Conservation (phyloP, 129 eudicot species). For the Artemisia tridentata region DNA sequence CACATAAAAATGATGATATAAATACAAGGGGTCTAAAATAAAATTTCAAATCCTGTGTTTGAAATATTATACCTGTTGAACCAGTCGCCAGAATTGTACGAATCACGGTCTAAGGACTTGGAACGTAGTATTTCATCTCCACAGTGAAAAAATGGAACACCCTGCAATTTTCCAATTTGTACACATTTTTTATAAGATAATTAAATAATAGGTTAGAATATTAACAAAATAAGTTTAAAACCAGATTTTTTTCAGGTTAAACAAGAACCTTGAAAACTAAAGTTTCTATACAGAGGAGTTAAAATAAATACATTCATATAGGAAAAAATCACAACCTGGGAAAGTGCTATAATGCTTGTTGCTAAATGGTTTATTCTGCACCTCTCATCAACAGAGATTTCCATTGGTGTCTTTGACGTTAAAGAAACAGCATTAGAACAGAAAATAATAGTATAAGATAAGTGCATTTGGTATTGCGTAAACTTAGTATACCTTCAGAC, state of each 20-base stretch:
- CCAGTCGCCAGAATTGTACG: constrained; percentile 92
- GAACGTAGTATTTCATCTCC: constrained; percentile 98
- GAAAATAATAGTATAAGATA: not conserved
- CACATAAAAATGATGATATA: not conserved
- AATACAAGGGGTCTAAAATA: not conserved
- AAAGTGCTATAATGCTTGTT: constrained; percentile 82
- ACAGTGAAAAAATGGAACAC: constrained; percentile 88
- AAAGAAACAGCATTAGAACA: constrained; percentile 20
- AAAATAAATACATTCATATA: not conserved
- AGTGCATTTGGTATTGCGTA: not conserved
- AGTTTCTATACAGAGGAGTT: not conserved
- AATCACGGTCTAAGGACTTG: constrained; percentile 90
- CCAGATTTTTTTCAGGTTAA: not conserved
- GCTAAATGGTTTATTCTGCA: constrained; percentile 93
- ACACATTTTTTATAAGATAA: constrained; percentile 4
- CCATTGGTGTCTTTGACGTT: constrained; percentile 60
- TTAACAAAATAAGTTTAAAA: not conserved
- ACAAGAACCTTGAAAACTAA: not conserved
- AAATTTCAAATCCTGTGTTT: not conserved
- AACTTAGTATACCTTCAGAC: constrained; percentile 64
- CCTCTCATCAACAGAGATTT: constrained; percentile 71
- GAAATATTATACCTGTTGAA: constrained; percentile 57
- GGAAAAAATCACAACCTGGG: constrained; percentile 56
- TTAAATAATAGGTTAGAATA: not conserved
- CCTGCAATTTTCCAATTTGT: constrained; percentile 41